Conservation (phyloP, 306 rosid genomes). For the Cicer chorassanicum region DNA sequence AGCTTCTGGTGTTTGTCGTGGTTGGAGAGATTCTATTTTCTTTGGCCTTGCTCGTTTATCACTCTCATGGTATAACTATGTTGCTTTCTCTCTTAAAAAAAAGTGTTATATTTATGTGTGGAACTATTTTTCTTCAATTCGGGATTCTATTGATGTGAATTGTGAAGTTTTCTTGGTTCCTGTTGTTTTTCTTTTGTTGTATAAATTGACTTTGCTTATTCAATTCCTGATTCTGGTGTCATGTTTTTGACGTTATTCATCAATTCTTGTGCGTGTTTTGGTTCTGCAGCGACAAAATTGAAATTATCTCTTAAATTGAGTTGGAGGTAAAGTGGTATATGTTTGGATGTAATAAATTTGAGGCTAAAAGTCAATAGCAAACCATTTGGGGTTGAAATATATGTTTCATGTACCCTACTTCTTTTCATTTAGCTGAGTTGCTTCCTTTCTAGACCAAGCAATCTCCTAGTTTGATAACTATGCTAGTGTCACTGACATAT, state of each 20-base stretch:
- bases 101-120: not conserved
- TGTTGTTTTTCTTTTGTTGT: not conserved
- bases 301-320: too few species aligned
- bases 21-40: constrained; percentile 92
- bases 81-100: not conserved
- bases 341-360: too few species aligned
- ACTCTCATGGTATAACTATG: constrained; percentile 72
- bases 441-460: too few species aligned
- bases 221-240: not conserved
- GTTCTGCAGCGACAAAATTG: too few species aligned
- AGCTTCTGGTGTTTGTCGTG: constrained; percentile 91
- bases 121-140: constrained; percentile 8
- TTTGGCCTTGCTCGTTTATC: constrained; percentile 79
- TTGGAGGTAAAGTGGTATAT: too few species aligned
- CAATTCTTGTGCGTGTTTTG: not conserved
- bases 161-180: constrained; percentile 10
- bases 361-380: too few species aligned
- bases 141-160: constrained; percentile 3
- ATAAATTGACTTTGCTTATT: constrained; percentile 32
- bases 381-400: not conserved
- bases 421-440: not conserved
- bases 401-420: not conserved
- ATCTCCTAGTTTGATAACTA: not conserved
- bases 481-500: not conserved
- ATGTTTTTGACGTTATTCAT: not conserved